Evolutionary conservation across 2,329 filamentous ascomycete genomes (phyloP), one percentile per base, ranked within the genome.

Genomic region (Diaporthe velutina): DNA sequence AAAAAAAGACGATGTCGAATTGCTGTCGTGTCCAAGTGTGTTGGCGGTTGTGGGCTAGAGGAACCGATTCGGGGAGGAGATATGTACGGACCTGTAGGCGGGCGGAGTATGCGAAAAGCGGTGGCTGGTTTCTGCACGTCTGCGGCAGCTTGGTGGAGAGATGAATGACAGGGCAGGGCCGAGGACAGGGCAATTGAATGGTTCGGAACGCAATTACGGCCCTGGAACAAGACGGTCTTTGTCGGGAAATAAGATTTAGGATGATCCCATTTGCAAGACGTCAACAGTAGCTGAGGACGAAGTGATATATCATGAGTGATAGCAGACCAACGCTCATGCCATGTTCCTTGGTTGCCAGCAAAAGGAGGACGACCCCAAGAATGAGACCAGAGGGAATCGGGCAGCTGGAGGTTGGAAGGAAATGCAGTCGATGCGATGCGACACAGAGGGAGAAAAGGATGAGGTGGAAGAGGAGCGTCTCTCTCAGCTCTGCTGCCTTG

Each of bases 81-180:
- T 35, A 68, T 54, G 64, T 68, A 54, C 64, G 48, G 64, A 68
- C 48, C 42, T 50, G 66, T 52, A 68, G 71, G 70, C 57, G 70
- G 57, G 73, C 52, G 60, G 66, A 67, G 66, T 71, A 68, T 55
- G 33, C 33, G 70, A 72, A 58, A 74, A 70, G 58, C 57, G 74
- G 74, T 75, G 74, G 74, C 74, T 75, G 74, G 74, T 58, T 40
- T 58, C 55, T 50, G 40, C 50, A 57, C 42, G 57, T 22, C 57
- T 72, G 70, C 70, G 38, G 70, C 70, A 61, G 55, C 40, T 64
- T 67, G 48, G 45, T 55, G 38, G 60, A 45, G 54, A 72, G 45
- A 22, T 64, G 38, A 66, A 40, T 22, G 25, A 30, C 48, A 42
- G 61, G 35, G 71, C 57, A 58, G 58, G 28, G 35, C 64, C 25